Evolutionary conservation across 129 eudicot species (phyloP).

Genomic region (Flaveria trinervia): DNA sequence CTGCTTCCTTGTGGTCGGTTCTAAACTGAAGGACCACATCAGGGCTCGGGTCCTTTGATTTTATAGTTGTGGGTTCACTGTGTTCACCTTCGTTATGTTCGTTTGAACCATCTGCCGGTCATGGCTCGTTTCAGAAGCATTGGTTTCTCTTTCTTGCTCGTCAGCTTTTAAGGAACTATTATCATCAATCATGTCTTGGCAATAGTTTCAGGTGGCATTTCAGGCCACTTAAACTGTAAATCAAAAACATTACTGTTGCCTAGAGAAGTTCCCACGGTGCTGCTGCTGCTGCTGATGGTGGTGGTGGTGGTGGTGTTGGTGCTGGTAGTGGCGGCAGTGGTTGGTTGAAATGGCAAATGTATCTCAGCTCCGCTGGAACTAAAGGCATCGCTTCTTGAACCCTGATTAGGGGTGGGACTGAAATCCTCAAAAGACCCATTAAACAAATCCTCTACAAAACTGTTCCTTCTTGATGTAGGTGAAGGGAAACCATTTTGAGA

Average conservation of each 20-base stretch:
- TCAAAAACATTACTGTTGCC: conserved; percentile 23
- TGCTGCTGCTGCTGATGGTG: not conserved
- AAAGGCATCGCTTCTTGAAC: conserved; percentile 48
- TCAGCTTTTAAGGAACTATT: conserved; percentile 22
- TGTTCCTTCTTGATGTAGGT: conserved; percentile 69
- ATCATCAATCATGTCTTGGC: not conserved
- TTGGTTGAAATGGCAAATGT: conserved; percentile 45
- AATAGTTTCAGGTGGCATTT: conserved; percentile 20
- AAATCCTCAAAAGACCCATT: conserved; percentile 61
- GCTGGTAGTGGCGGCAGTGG: conserved; percentile 1
- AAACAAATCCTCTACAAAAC: conserved; percentile 56
- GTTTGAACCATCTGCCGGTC: not conserved
- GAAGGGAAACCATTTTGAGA: conserved; percentile 69
- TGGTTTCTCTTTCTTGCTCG: conserved; percentile 12
- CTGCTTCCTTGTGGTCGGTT: conserved; percentile 21
- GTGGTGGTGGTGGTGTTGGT: not conserved
- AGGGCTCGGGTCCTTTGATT: conserved; percentile 15
- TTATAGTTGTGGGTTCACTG: conserved; percentile 4
- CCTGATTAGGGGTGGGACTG: conserved; percentile 46
- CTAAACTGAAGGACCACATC: conserved; percentile 10
- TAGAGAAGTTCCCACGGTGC: conserved; percentile 25
- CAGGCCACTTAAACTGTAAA: conserved; percentile 27
- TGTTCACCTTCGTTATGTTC: conserved; percentile 15
- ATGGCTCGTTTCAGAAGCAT: conserved; percentile 17
- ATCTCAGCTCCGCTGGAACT: conserved; percentile 52